A percentile compares a stretch with the other conserved stretches of the same genome.
Evolutionary conservation across 495 filamentous ascomycete genomes (phyloP).

Genomic region (Tetracladium setigerum): DNA sequence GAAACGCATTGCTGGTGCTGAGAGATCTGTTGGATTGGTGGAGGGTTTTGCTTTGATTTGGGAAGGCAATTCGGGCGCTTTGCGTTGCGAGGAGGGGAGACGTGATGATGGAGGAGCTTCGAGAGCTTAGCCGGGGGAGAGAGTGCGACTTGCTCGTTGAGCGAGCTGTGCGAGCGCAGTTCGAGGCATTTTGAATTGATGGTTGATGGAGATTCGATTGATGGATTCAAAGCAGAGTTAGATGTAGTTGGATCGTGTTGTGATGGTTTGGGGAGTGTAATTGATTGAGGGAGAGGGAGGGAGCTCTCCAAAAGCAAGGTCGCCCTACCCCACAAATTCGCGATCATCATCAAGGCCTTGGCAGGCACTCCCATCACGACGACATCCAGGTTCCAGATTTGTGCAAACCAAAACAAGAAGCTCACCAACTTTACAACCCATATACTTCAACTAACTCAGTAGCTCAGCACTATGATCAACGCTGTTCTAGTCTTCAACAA

Average conservation of each 20-base stretch:
- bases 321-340: background rate
- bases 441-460: background rate
- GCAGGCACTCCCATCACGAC: background rate
- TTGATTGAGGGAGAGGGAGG: background rate
- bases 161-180: background rate
- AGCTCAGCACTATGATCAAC: slow-evolving; percentile 73
- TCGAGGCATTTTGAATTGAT: no score
- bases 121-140: no score
- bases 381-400: no score
- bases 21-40: slow-evolving; percentile 2
- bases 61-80: no score
- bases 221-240: no score
- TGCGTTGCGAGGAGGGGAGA: no score
- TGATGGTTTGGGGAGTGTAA: no score
- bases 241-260: no score
- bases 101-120: no score
- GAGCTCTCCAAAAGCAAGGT: background rate
- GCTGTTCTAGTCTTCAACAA: slow-evolving; percentile 99
- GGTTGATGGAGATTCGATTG: no score
- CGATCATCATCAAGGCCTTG: background rate
- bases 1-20: slow-evolving; percentile 6
- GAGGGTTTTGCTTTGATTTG: background rate
- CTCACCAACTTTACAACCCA: background rate
- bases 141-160: background rate
- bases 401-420: no score